phyloP scores from a whole-genome alignment of 192 early-diverging fungal genomes.

The Umbelopsis sp. region DNA sequence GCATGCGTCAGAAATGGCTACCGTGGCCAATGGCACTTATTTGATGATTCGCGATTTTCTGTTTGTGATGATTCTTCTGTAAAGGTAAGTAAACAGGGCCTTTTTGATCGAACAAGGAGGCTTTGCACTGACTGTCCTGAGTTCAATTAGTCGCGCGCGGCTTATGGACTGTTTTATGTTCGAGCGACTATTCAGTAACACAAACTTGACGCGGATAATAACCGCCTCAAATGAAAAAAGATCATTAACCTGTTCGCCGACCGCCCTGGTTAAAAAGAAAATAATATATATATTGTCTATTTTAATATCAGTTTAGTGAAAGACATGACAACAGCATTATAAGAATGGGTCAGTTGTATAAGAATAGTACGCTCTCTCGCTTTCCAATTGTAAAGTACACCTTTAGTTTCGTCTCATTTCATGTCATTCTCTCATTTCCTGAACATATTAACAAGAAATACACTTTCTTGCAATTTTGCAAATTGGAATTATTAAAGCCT shows the following conservation, averaged over 20 bases:
- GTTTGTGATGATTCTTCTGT: conserved; percentile 56
- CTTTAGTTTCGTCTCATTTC: too few relatives aligned
- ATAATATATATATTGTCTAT: background rate
- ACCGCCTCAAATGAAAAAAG: too few relatives aligned
- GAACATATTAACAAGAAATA: too few relatives aligned
- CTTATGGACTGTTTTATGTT: conserved; percentile 66
- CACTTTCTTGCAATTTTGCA: too few relatives aligned
- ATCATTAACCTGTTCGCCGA: too few relatives aligned
- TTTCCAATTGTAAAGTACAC: too few relatives aligned
- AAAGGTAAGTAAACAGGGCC: conserved; percentile 39
- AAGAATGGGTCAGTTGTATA: too few relatives aligned
- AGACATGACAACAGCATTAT: too few relatives aligned
- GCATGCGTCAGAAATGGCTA: conserved; percentile 67
- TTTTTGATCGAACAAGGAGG: background rate
- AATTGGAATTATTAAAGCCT: too few relatives aligned
- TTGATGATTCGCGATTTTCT: conserved; percentile 82
- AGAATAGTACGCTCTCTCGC: too few relatives aligned
- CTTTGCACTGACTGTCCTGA: background rate
- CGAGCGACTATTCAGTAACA: conserved; percentile 24
- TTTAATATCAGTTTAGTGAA: background rate
- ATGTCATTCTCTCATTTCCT: too few relatives aligned
- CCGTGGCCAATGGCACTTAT: conserved; percentile 76
- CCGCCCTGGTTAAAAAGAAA: background rate
- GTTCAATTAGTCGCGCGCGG: conserved; percentile 50
- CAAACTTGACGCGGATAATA: too few relatives aligned